Evolutionary conservation across 306 rosid species (phyloP), one percentile per base, ranked within the genome.

Genomic region (Cucumis melo): DNA sequence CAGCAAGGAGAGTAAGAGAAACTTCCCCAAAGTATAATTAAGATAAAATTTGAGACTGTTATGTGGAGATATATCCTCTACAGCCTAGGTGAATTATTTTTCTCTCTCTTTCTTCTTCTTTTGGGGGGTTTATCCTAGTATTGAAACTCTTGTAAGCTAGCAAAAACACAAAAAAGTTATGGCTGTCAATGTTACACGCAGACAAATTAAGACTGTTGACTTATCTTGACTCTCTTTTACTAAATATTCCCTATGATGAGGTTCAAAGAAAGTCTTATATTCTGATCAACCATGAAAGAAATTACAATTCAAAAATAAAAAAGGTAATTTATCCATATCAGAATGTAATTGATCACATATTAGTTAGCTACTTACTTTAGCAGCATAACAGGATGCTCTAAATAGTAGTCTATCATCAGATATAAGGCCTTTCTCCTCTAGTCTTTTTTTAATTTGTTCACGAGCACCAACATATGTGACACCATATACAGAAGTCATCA

Each of bases 401-500:
- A 87, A 90, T 39, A 88, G 80, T 56, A 87, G 74, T 75, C 83
- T 86, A 76, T 90, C 96, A 82, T 92, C 97, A 54, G 87, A 78
- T 59, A 90, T 88, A 70, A 88, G 81, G 74, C 93, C 91, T 81
- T 92, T 92, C 85, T 92, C 97, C 84, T 83, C 86, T 73, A 92
- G 82, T 86, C 97, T 92, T 88, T 79, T 86, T 79, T 87, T 92
- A 79, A 92, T 92, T 82, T 92, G 97, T 65, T 92, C 93, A 21
- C 93, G 90, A 6, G 96, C 97, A 83, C 97, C 97, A 84, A 92
- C 85, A 70, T 74, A 92, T 44, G 97, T 90, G 66, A 92, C 97
- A 70, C 96, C 97, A 81, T 90, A 92, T 21, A 92, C 96, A 74
- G 97, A 92, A 81, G 96, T 92, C 97, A 92, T 92, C 78, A 92